A percentile compares a stretch with the other conserved stretches of the same genome.
These are phyloP conservation scores for Actinomucor elegans DNA, from an alignment of 371 early-diverging fungal genomes.

Conservation along the genomic window DNA sequence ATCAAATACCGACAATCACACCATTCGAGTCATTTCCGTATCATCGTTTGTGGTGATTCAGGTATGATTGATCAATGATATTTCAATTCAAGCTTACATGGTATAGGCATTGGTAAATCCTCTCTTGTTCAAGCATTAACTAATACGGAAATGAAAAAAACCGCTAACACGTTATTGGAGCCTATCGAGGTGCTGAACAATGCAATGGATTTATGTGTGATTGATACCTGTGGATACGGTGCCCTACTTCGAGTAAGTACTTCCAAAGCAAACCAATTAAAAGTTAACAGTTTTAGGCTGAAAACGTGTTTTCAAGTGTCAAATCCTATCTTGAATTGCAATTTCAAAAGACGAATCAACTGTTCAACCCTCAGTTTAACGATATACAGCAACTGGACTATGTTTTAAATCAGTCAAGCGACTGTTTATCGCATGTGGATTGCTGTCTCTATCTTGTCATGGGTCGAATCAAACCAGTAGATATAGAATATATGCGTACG, in stretches of 20 bases:
- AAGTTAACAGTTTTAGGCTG: conserved; percentile 20
- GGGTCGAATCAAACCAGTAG: conserved; percentile 69
- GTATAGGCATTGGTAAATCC: conserved; percentile 53
- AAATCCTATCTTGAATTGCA: conserved; percentile 38
- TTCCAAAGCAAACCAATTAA: conserved; percentile 15
- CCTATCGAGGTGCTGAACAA: conserved; percentile 7
- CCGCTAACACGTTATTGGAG: background rate
- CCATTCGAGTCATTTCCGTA: conserved; percentile 33
- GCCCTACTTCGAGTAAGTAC: conserved; percentile 47
- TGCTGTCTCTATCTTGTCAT: conserved; percentile 67
- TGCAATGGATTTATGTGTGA: conserved; percentile 41
- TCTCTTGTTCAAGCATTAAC: conserved; percentile 45
- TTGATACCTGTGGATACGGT: conserved; percentile 66
- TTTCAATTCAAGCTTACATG: background rate
- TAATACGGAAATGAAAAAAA: conserved; percentile 12
- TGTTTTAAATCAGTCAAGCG: conserved; percentile 9
- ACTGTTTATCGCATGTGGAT: conserved; percentile 67
- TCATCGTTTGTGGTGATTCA: conserved; percentile 62
- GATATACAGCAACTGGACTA: conserved; percentile 15
- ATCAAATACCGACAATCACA: conserved; percentile 1
- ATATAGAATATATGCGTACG: conserved; percentile 69
- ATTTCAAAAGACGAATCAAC: conserved; percentile 30
- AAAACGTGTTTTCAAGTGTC: conserved; percentile 29
- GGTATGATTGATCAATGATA: conserved; percentile 26
- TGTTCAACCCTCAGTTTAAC: conserved; percentile 25